Percentiles rank a stretch among this genome's conserved stretches.
Conservation (phyloP, 192 early-diverging fungal species). For the Umbelopsis vinacea region DNA sequence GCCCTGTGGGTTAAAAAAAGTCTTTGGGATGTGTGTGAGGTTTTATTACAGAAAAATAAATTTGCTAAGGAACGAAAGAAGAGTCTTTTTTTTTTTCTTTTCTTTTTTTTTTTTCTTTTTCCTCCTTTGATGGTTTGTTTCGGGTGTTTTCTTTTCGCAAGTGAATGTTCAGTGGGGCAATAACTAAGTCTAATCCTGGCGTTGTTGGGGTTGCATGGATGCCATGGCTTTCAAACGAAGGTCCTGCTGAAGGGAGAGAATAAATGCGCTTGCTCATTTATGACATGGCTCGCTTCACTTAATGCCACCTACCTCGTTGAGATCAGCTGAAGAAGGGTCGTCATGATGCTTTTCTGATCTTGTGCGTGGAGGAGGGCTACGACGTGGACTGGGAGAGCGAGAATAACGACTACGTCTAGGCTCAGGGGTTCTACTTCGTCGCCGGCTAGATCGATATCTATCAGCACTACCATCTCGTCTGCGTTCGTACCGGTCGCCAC, state of each 20-base stretch:
- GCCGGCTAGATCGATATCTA: conserved; percentile 29
- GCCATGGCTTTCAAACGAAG: conserved; percentile 7
- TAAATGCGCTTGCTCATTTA: background rate
- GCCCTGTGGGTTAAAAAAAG: no score
- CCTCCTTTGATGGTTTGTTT: no score
- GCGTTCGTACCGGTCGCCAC: conserved; percentile 32
- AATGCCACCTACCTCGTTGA: background rate
- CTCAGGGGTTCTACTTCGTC: conserved; percentile 33
- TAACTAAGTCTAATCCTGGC: background rate
- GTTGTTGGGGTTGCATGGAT: background rate
- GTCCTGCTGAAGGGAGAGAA: background rate
- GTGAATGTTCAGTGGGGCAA: no score
- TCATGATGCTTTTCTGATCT: background rate
- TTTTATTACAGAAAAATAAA: background rate
- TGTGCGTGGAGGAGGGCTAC: background rate
- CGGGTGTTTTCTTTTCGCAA: no score
- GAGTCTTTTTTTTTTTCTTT: no score
- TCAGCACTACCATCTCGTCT: conserved; percentile 25
- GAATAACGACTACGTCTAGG: conserved; percentile 16
- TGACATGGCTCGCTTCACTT: background rate
- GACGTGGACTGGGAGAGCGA: background rate
- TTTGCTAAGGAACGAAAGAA: no score
- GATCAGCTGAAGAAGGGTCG: background rate
- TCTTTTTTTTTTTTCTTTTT: no score
- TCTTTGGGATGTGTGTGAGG: background rate